These are phyloP conservation scores for Globisporangium irregulare DNA, from an alignment of 352 stramenopile genomes.

Conservation along the genomic window DNA sequence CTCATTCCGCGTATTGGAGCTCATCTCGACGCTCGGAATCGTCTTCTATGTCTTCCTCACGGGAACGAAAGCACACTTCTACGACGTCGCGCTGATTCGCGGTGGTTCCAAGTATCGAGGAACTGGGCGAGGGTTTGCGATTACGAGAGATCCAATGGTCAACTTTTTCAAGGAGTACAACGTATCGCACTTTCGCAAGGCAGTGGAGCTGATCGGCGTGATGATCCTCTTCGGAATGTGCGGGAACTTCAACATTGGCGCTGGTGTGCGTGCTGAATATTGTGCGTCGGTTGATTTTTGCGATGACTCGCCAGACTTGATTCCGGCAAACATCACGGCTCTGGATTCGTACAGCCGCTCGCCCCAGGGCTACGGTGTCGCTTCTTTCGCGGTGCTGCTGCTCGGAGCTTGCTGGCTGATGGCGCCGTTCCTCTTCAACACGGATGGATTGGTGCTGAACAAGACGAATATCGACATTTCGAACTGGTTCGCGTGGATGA, in stretches of 20 bases:
- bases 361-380: slow-evolving; percentile 75
- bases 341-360: slow-evolving; percentile 50
- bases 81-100: slow-evolving; percentile 78
- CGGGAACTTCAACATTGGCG: slow-evolving; percentile 74
- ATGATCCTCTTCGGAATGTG: slow-evolving; percentile 84
- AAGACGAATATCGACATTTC: slow-evolving; percentile 80
- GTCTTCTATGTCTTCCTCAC: slow-evolving; percentile 89
- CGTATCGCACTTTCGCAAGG: slow-evolving; percentile 87
- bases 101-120: slow-evolving; percentile 85
- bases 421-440: slow-evolving; percentile 87
- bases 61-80: slow-evolving; percentile 86
- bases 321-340: slow-evolving; percentile 69
- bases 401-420: slow-evolving; percentile 81
- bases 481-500: slow-evolving; percentile 88
- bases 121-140: slow-evolving; percentile 84
- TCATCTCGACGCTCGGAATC: slow-evolving; percentile 75
- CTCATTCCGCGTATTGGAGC: slow-evolving; percentile 66
- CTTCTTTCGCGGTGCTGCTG: slow-evolving; percentile 81
- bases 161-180: slow-evolving; percentile 89
- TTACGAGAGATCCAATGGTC: slow-evolving; percentile 83
- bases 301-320: slow-evolving; percentile 39
- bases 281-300: slow-evolving; percentile 44
- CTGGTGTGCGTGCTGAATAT: slow-evolving; percentile 35
- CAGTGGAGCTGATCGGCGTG: slow-evolving; percentile 79
- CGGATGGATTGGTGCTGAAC: slow-evolving; percentile 80